Conservation (phyloP, 176 grass and related monocot species). For the Tillandsia fasciculata region DNA sequence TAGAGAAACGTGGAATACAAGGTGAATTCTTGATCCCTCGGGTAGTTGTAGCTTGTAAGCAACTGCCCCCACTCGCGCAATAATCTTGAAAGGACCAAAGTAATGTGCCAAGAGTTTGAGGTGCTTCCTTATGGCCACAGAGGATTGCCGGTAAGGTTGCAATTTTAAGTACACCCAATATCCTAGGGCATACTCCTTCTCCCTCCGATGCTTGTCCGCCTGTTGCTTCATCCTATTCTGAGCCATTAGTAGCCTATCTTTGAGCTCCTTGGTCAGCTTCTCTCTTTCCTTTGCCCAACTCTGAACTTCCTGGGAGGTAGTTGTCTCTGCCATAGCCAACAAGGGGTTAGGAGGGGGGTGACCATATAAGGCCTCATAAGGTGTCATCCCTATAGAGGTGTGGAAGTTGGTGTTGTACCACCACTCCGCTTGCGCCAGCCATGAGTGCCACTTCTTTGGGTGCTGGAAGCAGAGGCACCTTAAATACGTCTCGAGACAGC, state of each 20-base stretch:
- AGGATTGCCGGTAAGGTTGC: not conserved
- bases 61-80: not conserved
- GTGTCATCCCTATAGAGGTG: not conserved
- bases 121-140: not conserved
- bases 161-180: conserved; percentile 2
- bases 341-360: not conserved
- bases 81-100: not conserved
- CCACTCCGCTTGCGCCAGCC: not conserved
- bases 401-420: conserved; percentile 13
- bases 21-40: not conserved
- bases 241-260: not conserved
- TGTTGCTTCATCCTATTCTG: not conserved
- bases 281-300: too few species aligned
- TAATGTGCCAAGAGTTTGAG: not conserved
- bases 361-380: not conserved
- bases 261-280: not conserved
- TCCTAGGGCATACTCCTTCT: too few species aligned
- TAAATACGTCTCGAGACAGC: too few species aligned
- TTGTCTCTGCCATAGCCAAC: not conserved
- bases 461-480: not conserved
- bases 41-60: not conserved
- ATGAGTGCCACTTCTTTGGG: not conserved
- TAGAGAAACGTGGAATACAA: not conserved
- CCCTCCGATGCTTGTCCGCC: not conserved
- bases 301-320: too few species aligned